Base-by-base conservation (phyloP, 2,329 filamentous ascomycete genomes). In the Penicillium rolfsii region DNA sequence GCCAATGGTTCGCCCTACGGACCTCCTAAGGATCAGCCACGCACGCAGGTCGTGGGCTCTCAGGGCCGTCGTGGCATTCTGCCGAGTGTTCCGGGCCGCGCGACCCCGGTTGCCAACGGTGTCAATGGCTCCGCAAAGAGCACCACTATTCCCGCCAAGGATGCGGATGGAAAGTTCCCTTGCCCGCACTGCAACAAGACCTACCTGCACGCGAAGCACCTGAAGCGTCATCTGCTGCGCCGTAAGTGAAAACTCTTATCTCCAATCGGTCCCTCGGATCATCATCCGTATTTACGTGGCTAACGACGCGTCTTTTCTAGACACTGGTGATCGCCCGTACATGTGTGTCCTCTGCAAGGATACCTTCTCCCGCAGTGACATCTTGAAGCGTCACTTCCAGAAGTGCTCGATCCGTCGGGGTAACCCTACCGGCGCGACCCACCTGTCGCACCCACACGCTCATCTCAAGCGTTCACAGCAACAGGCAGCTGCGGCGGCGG, bases 111-210 rank as follows among this genome's bases (percentile, higher is more conserved):
- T 35, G 82, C 89, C 49, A 79, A 81, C 64, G 78, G 77, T 35
- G 72, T 91, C 46, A 88, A 87, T 66, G 84, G 85, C 46, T 82
- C 85, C 33, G 84, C 86, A 9, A 96, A 97, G 84, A 91, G 85
- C 71, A 89, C 91, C 62, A 87, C 91, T 64, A 95, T 96, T 65
- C 93, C 93, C 16, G 90, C 91, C 70, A 97, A 98, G 82, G 94
- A 98, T 77, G 92, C 93, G 8, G 94, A 98, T 76, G 95, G 95
- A 74, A 98, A 98, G 82, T 99, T 96, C 75, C 94, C 95, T 62
- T 99, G 95, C 80, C 93, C 93, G 71, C 93, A 98, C 78, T 99
- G 95, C 81, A 97, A 92, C 72, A 98, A 98, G 84, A 97, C 93
- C 6, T 99, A 99, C 75, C 84, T 98, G 60, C 95, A 98, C 77